Base-by-base conservation (phyloP, 495 filamentous ascomycete genomes). In the Choiromyces venosus region DNA sequence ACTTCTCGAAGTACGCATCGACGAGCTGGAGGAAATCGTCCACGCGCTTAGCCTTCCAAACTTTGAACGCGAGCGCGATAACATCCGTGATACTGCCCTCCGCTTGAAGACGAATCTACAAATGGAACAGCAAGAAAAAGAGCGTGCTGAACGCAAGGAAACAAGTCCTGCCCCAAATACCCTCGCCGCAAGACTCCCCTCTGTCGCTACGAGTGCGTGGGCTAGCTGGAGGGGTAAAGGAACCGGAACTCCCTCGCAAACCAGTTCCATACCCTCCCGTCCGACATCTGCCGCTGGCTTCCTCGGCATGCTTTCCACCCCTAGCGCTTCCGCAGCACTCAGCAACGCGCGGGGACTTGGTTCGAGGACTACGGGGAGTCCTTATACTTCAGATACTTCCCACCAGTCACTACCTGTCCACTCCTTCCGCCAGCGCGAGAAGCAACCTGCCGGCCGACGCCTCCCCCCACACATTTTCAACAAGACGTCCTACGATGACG, bases 101-200 rank as follows among this genome's bases (percentile, higher is more conserved):
- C 89, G 95, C 10, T 87, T 99, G 71, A 93, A 92, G 79, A 91
- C 96, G 29, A 97, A 95, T 78, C 86, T 99, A 25, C 92, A 98
- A 82, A 99, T 99, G 95, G 93, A 98, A 79, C 92, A 92, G 82
- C 93, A 97, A 80, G 95, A 96, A 81, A 91, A 91, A 29, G 96
- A 98, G 79, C 85, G 91, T 21, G 16, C 39, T 6, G 33, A 38
- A 21, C 40, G n/a, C 19, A 44, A 19, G 40, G 73, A 68, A 18
- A n/a, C 73, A n/a, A 64, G 65, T 19, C 68, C 77, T 67, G 66
- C 71, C 65, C 67, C 77, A 8, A 69, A 61, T 36, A 21, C 44
- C 21, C 69, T 78, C 67, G 76, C 77, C 33, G 71, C 76, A 56
- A 74, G 76, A 21, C 76, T 79, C 71, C 76, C 77, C 1, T 46